A percentile compares a stretch with the other conserved stretches of the same genome.
These are phyloP conservation scores for Paecilomyces dactylethromorphus DNA, from an alignment of 2,329 filamentous ascomycete species.

Conservation along the genomic window DNA sequence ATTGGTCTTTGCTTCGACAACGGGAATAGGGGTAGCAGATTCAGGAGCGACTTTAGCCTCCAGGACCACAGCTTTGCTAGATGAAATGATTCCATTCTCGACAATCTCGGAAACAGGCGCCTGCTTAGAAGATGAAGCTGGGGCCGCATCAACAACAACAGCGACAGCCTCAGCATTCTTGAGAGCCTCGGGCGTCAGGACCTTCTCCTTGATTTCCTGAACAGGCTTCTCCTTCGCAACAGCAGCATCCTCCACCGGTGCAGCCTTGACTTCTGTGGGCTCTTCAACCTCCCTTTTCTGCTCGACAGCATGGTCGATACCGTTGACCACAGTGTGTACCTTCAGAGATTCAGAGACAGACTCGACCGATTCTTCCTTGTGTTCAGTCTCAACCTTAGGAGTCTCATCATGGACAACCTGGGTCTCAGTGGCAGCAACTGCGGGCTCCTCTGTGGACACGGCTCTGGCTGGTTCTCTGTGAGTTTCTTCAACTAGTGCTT, in stretches of 20 bases:
- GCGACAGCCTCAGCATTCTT: slow-evolving; percentile 4
- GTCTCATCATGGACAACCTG: not conserved
- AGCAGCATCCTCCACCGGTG: not conserved
- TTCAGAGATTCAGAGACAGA: not conserved
- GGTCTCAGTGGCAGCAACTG: not conserved
- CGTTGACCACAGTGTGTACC: not conserved
- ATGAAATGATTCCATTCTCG: not conserved
- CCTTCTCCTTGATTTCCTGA: not conserved
- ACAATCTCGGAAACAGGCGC: not conserved
- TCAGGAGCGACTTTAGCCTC: not conserved
- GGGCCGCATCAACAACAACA: not conserved
- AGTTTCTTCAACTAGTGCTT: too few species aligned
- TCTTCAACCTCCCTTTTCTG: not conserved
- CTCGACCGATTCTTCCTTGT: not conserved
- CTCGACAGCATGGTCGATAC: not conserved
- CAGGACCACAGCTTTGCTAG: not conserved
- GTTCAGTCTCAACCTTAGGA: not conserved
- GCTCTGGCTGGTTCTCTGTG: not conserved
- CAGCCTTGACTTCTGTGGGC: not conserved
- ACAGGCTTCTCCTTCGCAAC: slow-evolving; percentile 1
- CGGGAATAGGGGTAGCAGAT: slow-evolving; percentile 1
- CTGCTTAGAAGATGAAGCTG: not conserved
- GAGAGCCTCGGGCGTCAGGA: not conserved
- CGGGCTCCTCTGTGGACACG: not conserved
- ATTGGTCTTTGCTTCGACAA: slow-evolving; percentile 12